Evolutionary conservation across 495 filamentous ascomycete species (phyloP), one percentile per base, ranked within the genome.

Genomic region (Neurospora sp.): DNA sequence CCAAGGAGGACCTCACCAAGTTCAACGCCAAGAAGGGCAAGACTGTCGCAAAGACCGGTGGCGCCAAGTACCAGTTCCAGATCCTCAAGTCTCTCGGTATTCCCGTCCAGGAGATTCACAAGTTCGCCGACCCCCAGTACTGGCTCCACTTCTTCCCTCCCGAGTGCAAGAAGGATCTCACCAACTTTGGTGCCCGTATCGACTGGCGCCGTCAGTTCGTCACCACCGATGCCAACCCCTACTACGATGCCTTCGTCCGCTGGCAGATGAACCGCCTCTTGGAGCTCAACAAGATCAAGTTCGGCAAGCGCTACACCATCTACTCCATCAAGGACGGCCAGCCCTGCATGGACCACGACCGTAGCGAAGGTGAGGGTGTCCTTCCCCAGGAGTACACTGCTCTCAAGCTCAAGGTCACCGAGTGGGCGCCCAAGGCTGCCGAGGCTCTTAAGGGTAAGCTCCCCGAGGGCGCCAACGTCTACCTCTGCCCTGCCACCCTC

Each of bases 311-410:
- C 46, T 97, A 97, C 80, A 98, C 95, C 2, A 90, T 99, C 75
- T 98, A 98, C 86, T 93, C 91, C 18, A 94, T 96, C 73, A 98
- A 97, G 83, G 96, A 98, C 79, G 95, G 94, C 70, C 96, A 98
- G 80, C 93, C 96, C 16, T 99, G 96, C 84, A 93, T 98, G 91
- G 96, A 98, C 82, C 96, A 99, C 83, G 96, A 99, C 82, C 88
- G 96, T 75, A 92, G 90, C 71, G 90, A 93, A 73, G 96, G 96
- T 74, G 96, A 99, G 84, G 96, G 93, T 71, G 89, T 98, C 70
- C 90, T 88, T 42, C 92, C 92, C 18, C 95, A 98, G 79, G 92
- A 98, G 78, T 99, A 99, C 82, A 94, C 93, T 14, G 94, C 91
- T 27, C 83, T 99, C 79, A 98, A 97, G 83, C 85, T 97, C 66